Evolutionary conservation across 2,329 filamentous ascomycete genomes (phyloP).

Genomic region (Scedosporium apiospermum): DNA sequence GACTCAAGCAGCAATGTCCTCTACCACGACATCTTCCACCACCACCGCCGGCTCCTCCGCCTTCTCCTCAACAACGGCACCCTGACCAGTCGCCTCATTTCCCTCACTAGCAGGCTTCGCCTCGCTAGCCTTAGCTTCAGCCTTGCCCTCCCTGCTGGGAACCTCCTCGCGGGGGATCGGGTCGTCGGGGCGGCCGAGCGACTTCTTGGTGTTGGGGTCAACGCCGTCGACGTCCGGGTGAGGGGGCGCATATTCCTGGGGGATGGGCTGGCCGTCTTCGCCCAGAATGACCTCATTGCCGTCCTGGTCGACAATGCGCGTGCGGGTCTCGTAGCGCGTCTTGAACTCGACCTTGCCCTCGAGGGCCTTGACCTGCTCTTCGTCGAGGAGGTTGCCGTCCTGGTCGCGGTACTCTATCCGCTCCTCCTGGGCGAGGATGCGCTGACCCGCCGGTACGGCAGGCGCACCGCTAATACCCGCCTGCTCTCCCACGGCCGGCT

Average conservation of each 20-base stretch:
- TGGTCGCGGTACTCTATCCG: conserved; percentile 92
- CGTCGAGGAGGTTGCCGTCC: conserved; percentile 77
- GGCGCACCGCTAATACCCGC: conserved; percentile 38
- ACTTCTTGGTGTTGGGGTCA: conserved; percentile 46
- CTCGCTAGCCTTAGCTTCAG: conserved; percentile 42
- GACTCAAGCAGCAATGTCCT: neutral
- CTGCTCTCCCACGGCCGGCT: conserved; percentile 12
- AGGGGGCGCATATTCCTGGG: conserved; percentile 31
- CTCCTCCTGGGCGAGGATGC: conserved; percentile 56
- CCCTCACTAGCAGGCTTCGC: conserved; percentile 56
- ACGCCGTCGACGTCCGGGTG: conserved; percentile 53
- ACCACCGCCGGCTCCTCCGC: neutral
- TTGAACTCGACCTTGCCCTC: conserved; percentile 93
- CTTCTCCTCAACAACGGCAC: conserved; percentile 11
- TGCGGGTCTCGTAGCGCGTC: conserved; percentile 92
- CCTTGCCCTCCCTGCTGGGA: conserved; percentile 48
- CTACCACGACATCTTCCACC: neutral
- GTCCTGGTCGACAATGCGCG: conserved; percentile 66
- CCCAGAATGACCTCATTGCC: conserved; percentile 60
- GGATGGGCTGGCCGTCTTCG: conserved; percentile 28
- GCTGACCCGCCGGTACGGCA: conserved; percentile 36
- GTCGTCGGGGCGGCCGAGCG: conserved; percentile 25
- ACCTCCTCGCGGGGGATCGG: conserved; percentile 27
- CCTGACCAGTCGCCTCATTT: conserved; percentile 43
- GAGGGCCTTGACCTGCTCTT: conserved; percentile 73